Conservation (phyloP, 164 flowering plant species). For the Cinnamomum micranthum region DNA sequence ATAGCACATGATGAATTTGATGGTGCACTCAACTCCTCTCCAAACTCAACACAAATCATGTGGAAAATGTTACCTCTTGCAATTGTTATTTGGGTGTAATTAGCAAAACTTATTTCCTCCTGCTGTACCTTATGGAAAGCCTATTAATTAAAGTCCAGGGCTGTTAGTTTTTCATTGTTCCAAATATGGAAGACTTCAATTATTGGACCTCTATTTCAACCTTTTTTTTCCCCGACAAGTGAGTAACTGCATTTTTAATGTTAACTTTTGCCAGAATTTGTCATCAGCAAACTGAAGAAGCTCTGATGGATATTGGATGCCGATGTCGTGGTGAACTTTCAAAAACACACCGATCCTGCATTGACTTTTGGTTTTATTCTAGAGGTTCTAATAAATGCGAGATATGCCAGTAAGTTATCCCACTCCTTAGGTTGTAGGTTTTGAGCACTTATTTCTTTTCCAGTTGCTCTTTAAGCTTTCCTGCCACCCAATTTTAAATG, state of each 20-base stretch:
- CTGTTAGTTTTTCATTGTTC: background rate
- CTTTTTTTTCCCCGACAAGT: background rate
- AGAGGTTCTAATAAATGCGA: conserved; percentile 83
- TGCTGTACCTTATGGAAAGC: background rate
- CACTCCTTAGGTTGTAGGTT: conserved; percentile 1
- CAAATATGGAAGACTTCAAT: background rate
- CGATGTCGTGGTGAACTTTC: conserved; percentile 76
- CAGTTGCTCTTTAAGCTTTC: background rate
- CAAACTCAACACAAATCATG: background rate
- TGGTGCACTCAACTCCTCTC: background rate
- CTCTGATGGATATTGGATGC: conserved; percentile 68
- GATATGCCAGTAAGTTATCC: conserved; percentile 73
- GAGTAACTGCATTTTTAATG: background rate
- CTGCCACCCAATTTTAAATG: background rate
- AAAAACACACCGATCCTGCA: conserved; percentile 69
- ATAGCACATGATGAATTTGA: background rate
- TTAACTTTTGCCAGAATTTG: conserved; percentile 45
- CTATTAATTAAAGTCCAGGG: background rate
- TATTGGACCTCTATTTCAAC: background rate
- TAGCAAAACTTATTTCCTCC: background rate
- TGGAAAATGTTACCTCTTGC: background rate
- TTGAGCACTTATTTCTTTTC: background rate
- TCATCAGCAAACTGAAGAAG: conserved; percentile 69
- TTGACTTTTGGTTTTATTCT: conserved; percentile 63
- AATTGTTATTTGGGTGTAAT: background rate